Evolutionary conservation across 495 filamentous ascomycete genomes (phyloP).

Genomic region (Tuber borchii): DNA sequence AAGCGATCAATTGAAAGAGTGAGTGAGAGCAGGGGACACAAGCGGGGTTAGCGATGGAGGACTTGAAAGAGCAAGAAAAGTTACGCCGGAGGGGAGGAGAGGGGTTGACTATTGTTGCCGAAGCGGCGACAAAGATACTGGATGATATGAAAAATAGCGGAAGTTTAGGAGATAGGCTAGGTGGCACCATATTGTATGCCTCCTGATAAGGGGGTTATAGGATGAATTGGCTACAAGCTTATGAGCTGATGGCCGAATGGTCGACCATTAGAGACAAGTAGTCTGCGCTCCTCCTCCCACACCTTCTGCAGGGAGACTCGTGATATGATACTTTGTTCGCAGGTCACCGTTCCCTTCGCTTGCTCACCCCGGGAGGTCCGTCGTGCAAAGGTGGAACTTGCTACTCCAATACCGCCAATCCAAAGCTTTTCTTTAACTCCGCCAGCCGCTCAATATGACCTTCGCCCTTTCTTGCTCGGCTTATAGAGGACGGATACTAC

Average conservation of each 20-base stretch:
- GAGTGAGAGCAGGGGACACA: background rate
- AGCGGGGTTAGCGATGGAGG: background rate
- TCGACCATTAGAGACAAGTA: background rate
- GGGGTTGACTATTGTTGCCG: background rate
- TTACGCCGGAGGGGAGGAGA: background rate
- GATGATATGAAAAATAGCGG: background rate
- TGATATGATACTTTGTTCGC: background rate
- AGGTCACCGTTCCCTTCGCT: background rate
- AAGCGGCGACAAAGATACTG: background rate
- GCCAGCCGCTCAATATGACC: background rate
- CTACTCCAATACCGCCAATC: background rate
- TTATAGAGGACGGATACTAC: background rate
- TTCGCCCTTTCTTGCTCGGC: background rate
- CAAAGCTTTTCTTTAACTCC: background rate
- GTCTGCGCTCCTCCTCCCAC: background rate
- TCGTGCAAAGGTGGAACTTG: background rate
- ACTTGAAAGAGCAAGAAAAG: background rate
- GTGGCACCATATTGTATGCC: background rate
- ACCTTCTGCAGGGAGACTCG: background rate
- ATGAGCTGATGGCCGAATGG: background rate
- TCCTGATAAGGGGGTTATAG: background rate
- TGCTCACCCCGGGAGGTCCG: background rate
- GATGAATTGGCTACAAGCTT: background rate
- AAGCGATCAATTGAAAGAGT: background rate
- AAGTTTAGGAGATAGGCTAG: background rate